Base-by-base conservation (phyloP, 306 rosid species). In the Pyrus pyrifolia region DNA sequence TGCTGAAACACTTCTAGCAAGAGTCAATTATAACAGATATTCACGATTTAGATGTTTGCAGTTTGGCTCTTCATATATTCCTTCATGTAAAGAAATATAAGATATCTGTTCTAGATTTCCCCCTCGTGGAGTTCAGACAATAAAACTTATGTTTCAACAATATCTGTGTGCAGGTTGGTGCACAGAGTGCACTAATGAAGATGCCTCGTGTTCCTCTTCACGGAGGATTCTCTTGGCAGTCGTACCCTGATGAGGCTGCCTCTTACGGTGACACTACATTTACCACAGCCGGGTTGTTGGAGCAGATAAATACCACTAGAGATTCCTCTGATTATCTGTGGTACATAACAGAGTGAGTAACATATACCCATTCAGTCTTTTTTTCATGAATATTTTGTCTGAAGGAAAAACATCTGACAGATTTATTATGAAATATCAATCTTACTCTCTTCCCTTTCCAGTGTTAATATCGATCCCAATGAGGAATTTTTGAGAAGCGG, bases 291-390 rank as follows among this genome's bases (percentile, higher is more conserved):
- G 99, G 99, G 65, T 83, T 95, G 73, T 85, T 92, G 84, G 99
- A 95, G 81, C 99, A 95, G 88, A 82, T 95, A 79, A 95, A 95
- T 84, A 88, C 92, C 79, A 95, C 99, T 46, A 88, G 99, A 78
- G 99, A 95, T 83, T 77, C 85, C 63, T 83, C 99, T 35, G 99
- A 95, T 76, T 92, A 95, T 81, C 82, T 95, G 90, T 95, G 99
- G 99, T 95, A 95, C 89, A 78, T 90, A 60, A 95, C 99, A 83
- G 99, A 95, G 99, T 95, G 84, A 92, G 99, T 95, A 75, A 68
- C 75, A 67, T 31, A 45, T 40, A 62, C 59, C 72, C 21, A 59
- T 65, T 44, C 52, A 8, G 42, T 59, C 3, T 51, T 72, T 73
- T 57, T 57, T 57, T 21, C 42, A 58, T 75, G 55, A 27, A 17